A percentile compares a stretch with the other conserved stretches of the same genome.
phyloP scores from a whole-genome alignment of 768 basidiomycete genomes.

The Lactarius quietus region DNA sequence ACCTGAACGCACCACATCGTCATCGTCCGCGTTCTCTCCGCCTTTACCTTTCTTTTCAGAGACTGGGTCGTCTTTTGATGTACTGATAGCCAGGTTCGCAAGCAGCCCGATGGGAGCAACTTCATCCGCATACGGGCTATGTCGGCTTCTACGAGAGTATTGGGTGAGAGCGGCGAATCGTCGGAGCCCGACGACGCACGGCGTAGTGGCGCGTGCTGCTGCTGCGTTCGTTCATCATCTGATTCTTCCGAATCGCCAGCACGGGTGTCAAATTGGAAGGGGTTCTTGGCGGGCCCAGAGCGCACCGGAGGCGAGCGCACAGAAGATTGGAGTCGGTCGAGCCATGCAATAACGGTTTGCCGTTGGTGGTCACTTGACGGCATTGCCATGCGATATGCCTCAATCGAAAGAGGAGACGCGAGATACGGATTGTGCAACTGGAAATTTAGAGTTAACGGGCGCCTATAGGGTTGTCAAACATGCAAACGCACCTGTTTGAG shows the following conservation, averaged over 20 bases:
- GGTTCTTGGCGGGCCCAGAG: conserved; percentile 36
- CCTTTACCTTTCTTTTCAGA: conserved; percentile 15
- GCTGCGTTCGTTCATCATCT: conserved; percentile 22
- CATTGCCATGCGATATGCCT: conserved; percentile 73
- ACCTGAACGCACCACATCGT: conserved; percentile 23
- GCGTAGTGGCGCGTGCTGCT: not conserved
- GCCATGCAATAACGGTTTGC: conserved; percentile 66
- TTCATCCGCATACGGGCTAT: conserved; percentile 45
- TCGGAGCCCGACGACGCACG: conserved; percentile 19
- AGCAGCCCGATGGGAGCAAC: conserved; percentile 74
- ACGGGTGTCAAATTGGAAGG: conserved; percentile 46
- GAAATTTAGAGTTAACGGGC: not conserved
- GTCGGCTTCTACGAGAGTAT: conserved; percentile 31
- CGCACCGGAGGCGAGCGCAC: conserved; percentile 47
- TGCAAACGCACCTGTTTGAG: conserved; percentile 63
- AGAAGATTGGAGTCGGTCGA: conserved; percentile 63
- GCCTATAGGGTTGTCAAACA: not conserved
- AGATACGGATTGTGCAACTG: conserved; percentile 79
- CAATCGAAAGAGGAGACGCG: conserved; percentile 75
- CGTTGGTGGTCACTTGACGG: conserved; percentile 72
- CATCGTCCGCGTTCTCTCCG: conserved; percentile 33
- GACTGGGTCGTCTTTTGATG: conserved; percentile 41
- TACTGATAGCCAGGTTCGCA: conserved; percentile 65
- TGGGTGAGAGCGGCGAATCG: conserved; percentile 24
- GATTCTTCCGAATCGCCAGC: conserved; percentile 30